Evolutionary conservation across 768 basidiomycete genomes (phyloP), one percentile per base, ranked within the genome.

Genomic region (Tricholoma sp.): DNA sequence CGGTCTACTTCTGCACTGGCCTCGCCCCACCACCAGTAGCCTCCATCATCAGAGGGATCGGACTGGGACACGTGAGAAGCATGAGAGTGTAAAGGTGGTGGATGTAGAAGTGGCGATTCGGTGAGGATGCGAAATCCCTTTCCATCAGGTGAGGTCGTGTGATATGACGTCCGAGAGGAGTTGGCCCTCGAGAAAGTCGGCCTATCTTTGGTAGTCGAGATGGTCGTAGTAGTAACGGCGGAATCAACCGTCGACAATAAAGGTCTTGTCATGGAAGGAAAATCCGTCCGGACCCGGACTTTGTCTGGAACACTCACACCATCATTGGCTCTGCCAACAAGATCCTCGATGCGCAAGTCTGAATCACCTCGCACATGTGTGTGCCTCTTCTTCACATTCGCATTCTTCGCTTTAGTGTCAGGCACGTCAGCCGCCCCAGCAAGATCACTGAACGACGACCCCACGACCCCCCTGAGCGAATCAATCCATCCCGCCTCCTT

Each of bases 41-140:
- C 12, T 7, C 47, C 17, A n/a, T 49, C 47, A 39, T 36, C n/a
- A n/a, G n/a, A n/a, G n/a, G n/a, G n/a, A n/a, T n/a, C 53, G 54
- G 53, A 55, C 29, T 24, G 53, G 54, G 54, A 56, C 29, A 29
- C 17, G 29, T 49, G 45, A 13, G 63, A 60, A 2, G 61, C 54
- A 8, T 9, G 47, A 32, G 47, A 49, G 47, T 32, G 47, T 2
- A 49, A 9, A 17, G 29, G 29, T n/a, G 47, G 47, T 10, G 31
- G 47, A n/a, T 17, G 47, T 5, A 62, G 59, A 6, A 57, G 52
- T 0, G 72, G 66, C 24, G 73, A 70, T 57, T 76, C 76, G 15
- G 68, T 61, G 53, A 78, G 63, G 45, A 79, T 76, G 47, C 77
- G 67, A 61, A 80, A 80, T 2, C 78, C 79, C 17, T 69, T 32